Conservation (phyloP, 2,329 filamentous ascomycete species). For the Drechslerella dactyloides region DNA sequence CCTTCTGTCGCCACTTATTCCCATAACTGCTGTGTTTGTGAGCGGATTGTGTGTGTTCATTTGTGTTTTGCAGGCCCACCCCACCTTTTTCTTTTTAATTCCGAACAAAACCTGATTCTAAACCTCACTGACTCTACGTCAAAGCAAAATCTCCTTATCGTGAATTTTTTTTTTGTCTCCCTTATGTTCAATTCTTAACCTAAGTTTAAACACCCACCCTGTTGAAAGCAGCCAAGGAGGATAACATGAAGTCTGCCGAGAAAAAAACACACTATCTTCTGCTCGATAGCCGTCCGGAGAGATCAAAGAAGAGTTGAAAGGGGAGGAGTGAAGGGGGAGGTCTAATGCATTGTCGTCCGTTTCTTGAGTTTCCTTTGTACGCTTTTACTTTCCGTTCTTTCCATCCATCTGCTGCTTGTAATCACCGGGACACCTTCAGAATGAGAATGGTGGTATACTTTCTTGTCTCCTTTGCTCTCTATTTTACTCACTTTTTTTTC, state of each 20-base stretch:
- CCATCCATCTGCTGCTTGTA: slow-evolving; percentile 2
- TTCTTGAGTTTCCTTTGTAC: slow-evolving; percentile 43
- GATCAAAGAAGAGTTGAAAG: slow-evolving; percentile 18
- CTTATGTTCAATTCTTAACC: slow-evolving; percentile 37
- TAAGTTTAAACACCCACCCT: slow-evolving; percentile 27
- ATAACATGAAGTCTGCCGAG: slow-evolving; percentile 9
- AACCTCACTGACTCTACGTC: slow-evolving; percentile 46
- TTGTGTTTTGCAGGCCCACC: not conserved
- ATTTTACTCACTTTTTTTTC: slow-evolving; percentile 13
- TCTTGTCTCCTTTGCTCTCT: slow-evolving; percentile 40
- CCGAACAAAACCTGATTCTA: slow-evolving; percentile 2
- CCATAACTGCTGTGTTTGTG: slow-evolving; percentile 38
- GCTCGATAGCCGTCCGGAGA: slow-evolving; percentile 16
- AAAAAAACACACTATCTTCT: slow-evolving; percentile 18
- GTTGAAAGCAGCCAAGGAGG: slow-evolving; percentile 24
- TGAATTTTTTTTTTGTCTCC: not conserved
- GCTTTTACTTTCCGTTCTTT: slow-evolving; percentile 25
- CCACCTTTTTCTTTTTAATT: not conserved
- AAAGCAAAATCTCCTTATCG: slow-evolving; percentile 45
- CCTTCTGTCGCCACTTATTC: slow-evolving; percentile 32
- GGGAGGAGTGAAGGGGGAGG: slow-evolving; percentile 17
- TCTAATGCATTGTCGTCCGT: slow-evolving; percentile 40
- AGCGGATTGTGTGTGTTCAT: slow-evolving; percentile 44
- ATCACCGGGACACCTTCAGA: slow-evolving; percentile 1
- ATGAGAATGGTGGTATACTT: slow-evolving; percentile 14